Evolutionary conservation across 495 filamentous ascomycete genomes (phyloP).

Genomic region (Hyaloscypha hepaticicola): DNA sequence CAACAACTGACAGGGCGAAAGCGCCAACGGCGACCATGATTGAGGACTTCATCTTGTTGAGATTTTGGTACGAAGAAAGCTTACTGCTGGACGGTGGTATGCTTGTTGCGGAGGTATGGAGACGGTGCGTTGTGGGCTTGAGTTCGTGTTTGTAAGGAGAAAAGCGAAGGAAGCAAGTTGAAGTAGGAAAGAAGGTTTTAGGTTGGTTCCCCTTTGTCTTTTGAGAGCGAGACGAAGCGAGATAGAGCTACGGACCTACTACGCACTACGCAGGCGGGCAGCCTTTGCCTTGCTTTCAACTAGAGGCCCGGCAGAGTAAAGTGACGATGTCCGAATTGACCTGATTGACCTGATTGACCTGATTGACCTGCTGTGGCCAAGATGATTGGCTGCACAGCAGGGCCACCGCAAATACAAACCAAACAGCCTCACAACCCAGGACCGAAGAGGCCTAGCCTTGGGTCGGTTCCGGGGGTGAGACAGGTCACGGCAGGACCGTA

Average conservation of each 20-base stretch:
- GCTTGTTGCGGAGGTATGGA: background rate
- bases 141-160: background rate
- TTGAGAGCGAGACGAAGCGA: background rate
- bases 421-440: background rate
- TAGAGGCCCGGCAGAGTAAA: background rate
- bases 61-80: background rate
- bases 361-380: background rate
- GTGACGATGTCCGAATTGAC: background rate
- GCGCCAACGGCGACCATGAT: constrained; percentile 19
- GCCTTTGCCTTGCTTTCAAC: background rate
- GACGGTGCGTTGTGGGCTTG: background rate
- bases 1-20: constrained; percentile 21
- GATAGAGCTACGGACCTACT: no score
- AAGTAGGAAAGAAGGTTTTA: background rate
- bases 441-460: background rate
- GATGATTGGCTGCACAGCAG: background rate
- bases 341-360: background rate
- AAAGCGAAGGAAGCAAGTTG: background rate
- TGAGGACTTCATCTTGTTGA: constrained; percentile 30
- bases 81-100: background rate
- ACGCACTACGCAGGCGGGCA: background rate
- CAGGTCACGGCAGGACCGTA: background rate
- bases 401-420: background rate
- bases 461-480: background rate
- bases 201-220: no score